Conservation (phyloP, 2,329 filamentous ascomycete genomes). For the Exophiala sp. region DNA sequence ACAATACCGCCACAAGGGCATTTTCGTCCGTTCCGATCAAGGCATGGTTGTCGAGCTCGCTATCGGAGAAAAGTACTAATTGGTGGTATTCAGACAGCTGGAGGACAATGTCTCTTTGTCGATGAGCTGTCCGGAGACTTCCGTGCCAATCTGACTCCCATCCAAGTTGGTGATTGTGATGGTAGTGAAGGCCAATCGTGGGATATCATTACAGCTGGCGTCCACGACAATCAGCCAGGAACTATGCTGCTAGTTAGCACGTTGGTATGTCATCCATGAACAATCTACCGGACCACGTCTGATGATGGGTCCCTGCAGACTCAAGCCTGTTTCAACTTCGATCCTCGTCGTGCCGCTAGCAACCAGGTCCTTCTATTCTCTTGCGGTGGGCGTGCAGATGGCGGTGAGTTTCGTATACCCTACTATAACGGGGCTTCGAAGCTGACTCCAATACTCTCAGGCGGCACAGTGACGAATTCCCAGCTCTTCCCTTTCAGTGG, state of each 20-base stretch:
- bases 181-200: slow-evolving; percentile 49
- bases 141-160: slow-evolving; percentile 52
- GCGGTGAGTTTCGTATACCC: slow-evolving; percentile 35
- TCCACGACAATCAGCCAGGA: slow-evolving; percentile 49
- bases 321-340: slow-evolving; percentile 58
- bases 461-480: slow-evolving; percentile 15
- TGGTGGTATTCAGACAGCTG: slow-evolving; percentile 36
- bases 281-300: neutral
- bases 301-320: slow-evolving; percentile 35
- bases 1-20: slow-evolving; percentile 47
- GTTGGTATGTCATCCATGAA: slow-evolving; percentile 35
- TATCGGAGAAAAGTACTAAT: neutral
- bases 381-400: slow-evolving; percentile 57
- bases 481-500: slow-evolving; percentile 20
- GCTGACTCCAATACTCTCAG: slow-evolving; percentile 1
- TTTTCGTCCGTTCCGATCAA: slow-evolving; percentile 47
- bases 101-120: slow-evolving; percentile 52
- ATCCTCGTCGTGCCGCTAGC: slow-evolving; percentile 49
- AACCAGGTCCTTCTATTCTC: slow-evolving; percentile 57
- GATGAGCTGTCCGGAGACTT: slow-evolving; percentile 54
- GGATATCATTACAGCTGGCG: slow-evolving; percentile 51
- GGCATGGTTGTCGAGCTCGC: slow-evolving; percentile 23
- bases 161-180: slow-evolving; percentile 45
- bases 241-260: slow-evolving; percentile 55
- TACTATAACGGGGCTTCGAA: no score